Percentiles rank a stretch among this genome's conserved stretches.
Evolutionary conservation across 2,329 filamentous ascomycete genomes (phyloP).

Genomic region (Claviceps arundinis): DNA sequence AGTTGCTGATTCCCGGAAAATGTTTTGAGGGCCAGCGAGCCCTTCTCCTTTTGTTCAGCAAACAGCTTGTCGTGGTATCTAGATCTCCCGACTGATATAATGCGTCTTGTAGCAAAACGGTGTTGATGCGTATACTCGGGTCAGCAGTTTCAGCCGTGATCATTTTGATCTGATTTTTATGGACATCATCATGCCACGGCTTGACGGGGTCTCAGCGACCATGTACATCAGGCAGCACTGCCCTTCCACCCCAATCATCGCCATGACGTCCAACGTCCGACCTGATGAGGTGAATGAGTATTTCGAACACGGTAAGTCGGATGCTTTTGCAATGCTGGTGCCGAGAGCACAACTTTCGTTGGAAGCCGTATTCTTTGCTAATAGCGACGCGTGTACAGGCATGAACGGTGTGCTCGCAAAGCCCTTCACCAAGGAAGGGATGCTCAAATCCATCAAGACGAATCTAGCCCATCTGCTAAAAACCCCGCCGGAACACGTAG

Average conservation of each 20-base stretch:
- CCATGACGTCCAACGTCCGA: slow-evolving; percentile 97
- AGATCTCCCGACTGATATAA: too few species aligned
- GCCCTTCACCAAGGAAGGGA: slow-evolving; percentile 82
- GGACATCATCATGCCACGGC: slow-evolving; percentile 94
- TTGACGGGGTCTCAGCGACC: slow-evolving; percentile 90
- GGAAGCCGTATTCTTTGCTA: neutral
- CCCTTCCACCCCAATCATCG: slow-evolving; percentile 74
- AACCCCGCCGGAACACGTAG: slow-evolving; percentile 36
- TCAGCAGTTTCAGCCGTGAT: slow-evolving; percentile 36
- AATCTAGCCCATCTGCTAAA: slow-evolving; percentile 77
- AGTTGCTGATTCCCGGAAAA: slow-evolving; percentile 13
- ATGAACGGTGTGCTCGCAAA: slow-evolving; percentile 98
- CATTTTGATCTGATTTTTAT: slow-evolving; percentile 62
- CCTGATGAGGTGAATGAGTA: slow-evolving; percentile 96
- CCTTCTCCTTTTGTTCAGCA: too few species aligned
- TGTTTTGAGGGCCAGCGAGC: neutral
- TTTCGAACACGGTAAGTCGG: slow-evolving; percentile 74
- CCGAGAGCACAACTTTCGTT: neutral
- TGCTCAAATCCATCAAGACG: slow-evolving; percentile 75
- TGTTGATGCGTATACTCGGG: slow-evolving; percentile 79
- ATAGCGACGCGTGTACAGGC: slow-evolving; percentile 35
- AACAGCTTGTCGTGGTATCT: neutral
- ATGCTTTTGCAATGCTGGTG: neutral
- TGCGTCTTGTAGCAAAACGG: slow-evolving; percentile 45
- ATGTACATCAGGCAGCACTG: slow-evolving; percentile 85